Evolutionary conservation across 495 filamentous ascomycete genomes (phyloP), one percentile per base, ranked within the genome.

Genomic region (Durotheca rogersii): DNA sequence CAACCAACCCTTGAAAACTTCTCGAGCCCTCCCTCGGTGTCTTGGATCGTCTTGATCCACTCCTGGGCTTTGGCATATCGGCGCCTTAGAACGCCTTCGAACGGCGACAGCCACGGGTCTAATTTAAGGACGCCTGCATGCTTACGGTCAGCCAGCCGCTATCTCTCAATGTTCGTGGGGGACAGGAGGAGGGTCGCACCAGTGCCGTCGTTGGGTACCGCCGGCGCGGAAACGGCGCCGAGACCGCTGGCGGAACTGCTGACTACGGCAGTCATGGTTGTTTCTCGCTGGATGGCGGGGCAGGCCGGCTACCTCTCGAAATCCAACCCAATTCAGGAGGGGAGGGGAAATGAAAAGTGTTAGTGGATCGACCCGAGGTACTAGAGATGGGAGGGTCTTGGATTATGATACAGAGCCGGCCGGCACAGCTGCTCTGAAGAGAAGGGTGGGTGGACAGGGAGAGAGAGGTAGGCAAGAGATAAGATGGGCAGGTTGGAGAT

Each of bases 81-180:
- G 44, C 78, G 78, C 58, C 84, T 84, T 47, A 98, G 72, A 32
- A 84, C 75, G 21, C 87, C 85, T 59, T 82, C 78, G 77, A 92
- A 95, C 6, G 94, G 92, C 11, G 80, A 80, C 47, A 98, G 84
- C 81, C 84, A 97, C 14, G 93, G 90, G 62, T 98, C 93, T 38
- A 97, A 79, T 66, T 86, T 68, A 47, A 95, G 64, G 38, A 96
- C 89, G 60, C 93, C 93, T 94, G 67, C 47, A 32, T 15, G 27
- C 10, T 10, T 33, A 41, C 43, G 56, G 58, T 66, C 39, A 66
- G 48, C 34, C 36, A 15, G n/a, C n/a, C 17, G 32, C 20, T 3
- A 10, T 21, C 15, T 19, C 20, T 15, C 39, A 46, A 25, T 11
- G 12, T 25, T 7, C 33, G 20, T 32, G 31, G 16, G 29, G 30